Conservation (phyloP, 2,329 filamentous ascomycete species). For the Penicillium sumatraense region DNA sequence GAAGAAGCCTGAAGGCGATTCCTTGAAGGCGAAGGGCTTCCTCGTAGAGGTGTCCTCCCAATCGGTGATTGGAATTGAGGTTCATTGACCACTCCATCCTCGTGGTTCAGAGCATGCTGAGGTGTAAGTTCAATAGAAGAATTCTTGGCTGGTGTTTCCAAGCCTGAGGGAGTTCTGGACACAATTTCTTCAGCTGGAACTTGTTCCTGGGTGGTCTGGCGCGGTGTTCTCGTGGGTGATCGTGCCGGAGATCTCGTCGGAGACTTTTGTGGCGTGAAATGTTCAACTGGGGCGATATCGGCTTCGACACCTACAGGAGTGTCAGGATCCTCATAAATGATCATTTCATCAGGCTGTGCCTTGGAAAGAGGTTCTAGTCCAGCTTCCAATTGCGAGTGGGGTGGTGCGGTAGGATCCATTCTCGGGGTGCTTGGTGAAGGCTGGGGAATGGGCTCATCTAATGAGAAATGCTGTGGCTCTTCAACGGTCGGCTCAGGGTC, state of each 20-base stretch:
- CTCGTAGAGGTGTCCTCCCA: constrained; percentile 24
- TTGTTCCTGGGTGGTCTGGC: background rate
- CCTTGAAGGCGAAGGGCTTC: constrained; percentile 25
- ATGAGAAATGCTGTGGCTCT: constrained; percentile 12
- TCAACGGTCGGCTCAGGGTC: constrained; percentile 17
- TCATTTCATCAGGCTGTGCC: constrained; percentile 23
- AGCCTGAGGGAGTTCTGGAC: background rate
- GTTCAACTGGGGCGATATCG: constrained; percentile 9
- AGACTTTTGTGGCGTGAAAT: constrained; percentile 15
- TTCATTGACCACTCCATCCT: constrained; percentile 14
- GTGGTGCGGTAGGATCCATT: constrained; percentile 7
- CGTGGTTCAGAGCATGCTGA: constrained; percentile 4
- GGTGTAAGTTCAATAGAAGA: constrained; percentile 16
- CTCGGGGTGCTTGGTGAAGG: constrained; percentile 7
- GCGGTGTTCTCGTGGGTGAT: background rate
- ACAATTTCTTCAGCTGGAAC: background rate
- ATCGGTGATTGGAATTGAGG: constrained; percentile 21
- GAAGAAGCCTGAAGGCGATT: constrained; percentile 16
- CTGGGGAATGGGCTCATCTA: constrained; percentile 11
- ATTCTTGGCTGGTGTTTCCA: constrained; percentile 15
- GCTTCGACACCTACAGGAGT: constrained; percentile 19
- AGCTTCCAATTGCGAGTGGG: constrained; percentile 4
- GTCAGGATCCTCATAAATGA: constrained; percentile 33
- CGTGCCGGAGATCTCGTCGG: constrained; percentile 4
- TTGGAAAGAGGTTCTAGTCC: constrained; percentile 15